Evolutionary conservation across 139 green algal genomes (phyloP), one percentile per base, ranked within the genome.

Genomic region (Mychonastes homosphaera): DNA sequence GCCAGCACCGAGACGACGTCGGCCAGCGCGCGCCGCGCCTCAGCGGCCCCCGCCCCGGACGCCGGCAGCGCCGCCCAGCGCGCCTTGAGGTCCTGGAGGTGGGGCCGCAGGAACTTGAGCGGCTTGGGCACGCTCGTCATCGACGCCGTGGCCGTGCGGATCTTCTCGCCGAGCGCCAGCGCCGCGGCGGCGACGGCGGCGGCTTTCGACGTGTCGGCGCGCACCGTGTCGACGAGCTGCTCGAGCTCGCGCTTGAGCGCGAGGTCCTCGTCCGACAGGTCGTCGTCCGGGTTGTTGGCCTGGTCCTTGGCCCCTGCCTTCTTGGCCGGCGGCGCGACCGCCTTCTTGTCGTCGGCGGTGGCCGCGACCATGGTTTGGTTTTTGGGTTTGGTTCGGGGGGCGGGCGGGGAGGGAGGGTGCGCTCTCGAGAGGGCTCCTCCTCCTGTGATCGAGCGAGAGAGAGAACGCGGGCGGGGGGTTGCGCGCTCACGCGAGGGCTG

Each of bases 111-210:
- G 68, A 99, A 98, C 78, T 98, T 98, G 21, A 99, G 75, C 2
- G 93, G 92, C 77, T 98, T 98, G 19, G 93, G 93, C 10, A 99
- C 92, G 15, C 80, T 87, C 10, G 91, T 98, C 92, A 99, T 98
- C 33, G 84, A 93, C 18, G 84, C 90, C 5, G 91, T 98, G 30
- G 93, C 79, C 16, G 63, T 83, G 21, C 79, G 70, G 44, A 95
- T 91, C 60, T 94, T 81, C 6, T 64, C 71, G 36, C 67, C 69
- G 28, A 94, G 84, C 43, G 49, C 74, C 52, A 89, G 70, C 13
- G 95, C 58, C 4, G 89, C 84, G 2, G 79, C 41, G 50, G 79
- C 81, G 28, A 79, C 67, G 9, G 95, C 74, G 16, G 73, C 86
- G 36, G 64, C 26, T 34, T 82, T 61, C 36, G 35, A 79, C 69